Evolutionary conservation across 768 basidiomycete species (phyloP).

Genomic region (Lepiota venenata): DNA sequence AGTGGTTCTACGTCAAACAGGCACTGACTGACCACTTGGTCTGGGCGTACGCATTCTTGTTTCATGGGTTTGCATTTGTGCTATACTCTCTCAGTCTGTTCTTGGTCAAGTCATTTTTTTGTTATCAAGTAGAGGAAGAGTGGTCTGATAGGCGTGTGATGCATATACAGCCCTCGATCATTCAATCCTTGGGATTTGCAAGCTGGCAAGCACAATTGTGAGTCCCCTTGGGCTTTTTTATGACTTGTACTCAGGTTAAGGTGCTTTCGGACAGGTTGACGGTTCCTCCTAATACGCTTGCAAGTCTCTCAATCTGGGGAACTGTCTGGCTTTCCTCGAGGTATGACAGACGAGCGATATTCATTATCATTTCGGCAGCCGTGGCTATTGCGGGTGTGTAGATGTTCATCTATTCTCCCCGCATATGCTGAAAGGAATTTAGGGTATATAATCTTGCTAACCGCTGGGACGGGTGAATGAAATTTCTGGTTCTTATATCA

Average conservation of each 20-base stretch:
- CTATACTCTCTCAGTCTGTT: slow-evolving; percentile 58
- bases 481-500: background rate
- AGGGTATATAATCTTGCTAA: slow-evolving; percentile 58
- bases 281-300: slow-evolving; percentile 54
- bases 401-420: background rate
- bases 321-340: slow-evolving; percentile 52
- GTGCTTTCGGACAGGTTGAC: slow-evolving; percentile 40
- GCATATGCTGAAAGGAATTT: background rate
- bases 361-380: slow-evolving; percentile 47
- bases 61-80: slow-evolving; percentile 61
- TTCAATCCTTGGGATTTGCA: slow-evolving; percentile 51
- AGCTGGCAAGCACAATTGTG: slow-evolving; percentile 62
- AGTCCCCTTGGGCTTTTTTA: slow-evolving; percentile 12
- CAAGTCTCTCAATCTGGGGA: slow-evolving; percentile 44
- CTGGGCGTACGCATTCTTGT: slow-evolving; percentile 57
- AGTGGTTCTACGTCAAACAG: slow-evolving; percentile 54
- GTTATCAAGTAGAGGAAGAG: background rate
- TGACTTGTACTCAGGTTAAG: background rate
- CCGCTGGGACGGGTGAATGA: slow-evolving; percentile 39
- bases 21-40: slow-evolving; percentile 56
- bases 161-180: slow-evolving; percentile 53
- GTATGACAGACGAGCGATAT: slow-evolving; percentile 41
- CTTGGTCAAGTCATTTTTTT: slow-evolving; percentile 32
- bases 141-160: background rate
- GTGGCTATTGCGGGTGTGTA: slow-evolving; percentile 49